Conservation (phyloP, 371 early-diverging fungal species). For the Haplosporangium sp. region DNA sequence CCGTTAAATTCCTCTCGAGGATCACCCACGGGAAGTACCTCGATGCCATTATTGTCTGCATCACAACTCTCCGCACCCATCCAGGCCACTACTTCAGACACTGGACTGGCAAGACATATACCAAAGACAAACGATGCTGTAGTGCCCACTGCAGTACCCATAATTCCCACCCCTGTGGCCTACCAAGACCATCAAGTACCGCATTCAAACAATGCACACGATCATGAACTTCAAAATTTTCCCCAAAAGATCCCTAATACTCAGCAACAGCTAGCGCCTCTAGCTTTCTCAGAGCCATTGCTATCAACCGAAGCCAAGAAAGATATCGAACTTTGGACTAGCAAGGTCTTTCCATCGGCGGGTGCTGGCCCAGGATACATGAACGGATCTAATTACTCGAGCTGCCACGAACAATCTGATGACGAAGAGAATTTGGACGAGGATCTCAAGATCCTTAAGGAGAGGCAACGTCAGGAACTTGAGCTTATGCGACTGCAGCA, state of each 20-base stretch:
- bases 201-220: constrained; percentile 8
- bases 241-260: constrained; percentile 11
- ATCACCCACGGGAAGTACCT: constrained; percentile 7
- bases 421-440: constrained; percentile 52
- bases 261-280: constrained; percentile 3
- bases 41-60: neutral
- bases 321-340: constrained; percentile 27
- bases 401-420: constrained; percentile 52
- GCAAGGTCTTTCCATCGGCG: constrained; percentile 11
- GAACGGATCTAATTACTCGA: constrained; percentile 52
- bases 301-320: constrained; percentile 30
- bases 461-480: constrained; percentile 43
- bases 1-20: constrained; percentile 9
- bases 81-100: neutral
- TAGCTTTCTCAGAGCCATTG: constrained; percentile 8
- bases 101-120: neutral
- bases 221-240: constrained; percentile 18
- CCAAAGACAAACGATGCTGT: neutral
- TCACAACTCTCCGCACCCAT: neutral
- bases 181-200: constrained; percentile 19
- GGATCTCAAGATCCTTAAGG: constrained; percentile 42
- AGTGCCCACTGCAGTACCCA: constrained; percentile 1
- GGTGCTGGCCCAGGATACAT: constrained; percentile 9
- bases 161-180: neutral
- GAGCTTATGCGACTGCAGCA: constrained; percentile 50